These are phyloP conservation scores for Trichoderma virens DNA, from an alignment of 495 filamentous ascomycete genomes.

Conservation along the genomic window DNA sequence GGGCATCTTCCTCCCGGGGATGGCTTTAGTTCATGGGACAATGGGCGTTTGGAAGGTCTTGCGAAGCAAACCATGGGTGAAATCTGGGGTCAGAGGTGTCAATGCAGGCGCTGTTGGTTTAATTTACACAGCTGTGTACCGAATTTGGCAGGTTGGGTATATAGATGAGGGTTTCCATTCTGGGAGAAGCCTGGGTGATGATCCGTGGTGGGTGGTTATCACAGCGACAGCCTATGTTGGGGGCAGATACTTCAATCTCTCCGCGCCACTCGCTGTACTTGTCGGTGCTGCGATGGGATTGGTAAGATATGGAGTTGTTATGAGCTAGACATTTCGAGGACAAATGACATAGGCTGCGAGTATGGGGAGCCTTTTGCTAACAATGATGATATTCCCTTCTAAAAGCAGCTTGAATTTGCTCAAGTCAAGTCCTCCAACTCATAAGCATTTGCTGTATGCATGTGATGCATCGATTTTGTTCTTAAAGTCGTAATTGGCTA, in stretches of 20 bases:
- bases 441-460: too few species aligned
- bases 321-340: not conserved
- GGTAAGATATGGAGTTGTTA: conserved; percentile 53
- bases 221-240: conserved; percentile 55
- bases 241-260: conserved; percentile 54
- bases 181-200: conserved; percentile 52
- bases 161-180: conserved; percentile 44
- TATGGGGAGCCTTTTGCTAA: too few species aligned
- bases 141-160: conserved; percentile 72
- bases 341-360: too few species aligned
- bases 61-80: conserved; percentile 45
- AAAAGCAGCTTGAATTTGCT: too few species aligned
- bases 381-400: too few species aligned
- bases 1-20: conserved; percentile 67
- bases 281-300: conserved; percentile 58
- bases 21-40: conserved; percentile 56
- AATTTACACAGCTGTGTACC: conserved; percentile 81
- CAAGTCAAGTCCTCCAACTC: too few species aligned
- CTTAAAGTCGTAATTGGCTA: too few species aligned
- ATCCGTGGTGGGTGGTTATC: conserved; percentile 73
- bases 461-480: too few species aligned
- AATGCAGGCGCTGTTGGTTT: conserved; percentile 73
- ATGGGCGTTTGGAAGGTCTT: conserved; percentile 64
- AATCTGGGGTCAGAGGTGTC: conserved; percentile 54
- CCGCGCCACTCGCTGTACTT: conserved; percentile 55